Percentiles rank a stretch among this genome's conserved stretches.
Conservation (phyloP, 2,329 filamentous ascomycete species). For the Clarireedia sp. region DNA sequence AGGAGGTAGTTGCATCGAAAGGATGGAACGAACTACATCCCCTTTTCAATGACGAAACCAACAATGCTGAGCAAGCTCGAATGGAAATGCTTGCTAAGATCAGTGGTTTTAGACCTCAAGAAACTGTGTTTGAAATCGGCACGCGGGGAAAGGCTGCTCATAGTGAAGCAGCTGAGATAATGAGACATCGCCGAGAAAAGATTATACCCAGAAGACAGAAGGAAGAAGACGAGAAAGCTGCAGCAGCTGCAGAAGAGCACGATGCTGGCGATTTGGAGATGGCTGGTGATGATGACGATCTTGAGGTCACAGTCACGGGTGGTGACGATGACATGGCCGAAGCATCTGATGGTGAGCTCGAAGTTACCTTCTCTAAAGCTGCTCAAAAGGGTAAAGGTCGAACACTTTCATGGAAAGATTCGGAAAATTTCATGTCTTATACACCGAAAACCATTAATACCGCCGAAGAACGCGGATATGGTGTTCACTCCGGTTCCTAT, state of each 20-base stretch:
- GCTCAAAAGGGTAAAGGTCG: conserved; percentile 44
- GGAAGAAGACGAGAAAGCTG: conserved; percentile 35
- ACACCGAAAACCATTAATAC: conserved; percentile 71
- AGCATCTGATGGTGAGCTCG: conserved; percentile 55
- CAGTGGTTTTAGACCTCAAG: conserved; percentile 77
- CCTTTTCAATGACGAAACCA: conserved; percentile 66
- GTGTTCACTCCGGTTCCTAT: conserved; percentile 72
- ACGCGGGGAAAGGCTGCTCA: conserved; percentile 57
- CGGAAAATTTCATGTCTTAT: conserved; percentile 95
- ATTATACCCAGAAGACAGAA: conserved; percentile 49
- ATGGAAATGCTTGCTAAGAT: conserved; percentile 84
- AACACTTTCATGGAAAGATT: conserved; percentile 65
- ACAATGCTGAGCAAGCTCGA: conserved; percentile 60
- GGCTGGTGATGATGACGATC: conserved; percentile 31
- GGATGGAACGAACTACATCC: conserved; percentile 70
- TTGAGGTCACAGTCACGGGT: conserved; percentile 29
- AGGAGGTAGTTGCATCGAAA: conserved; percentile 63
- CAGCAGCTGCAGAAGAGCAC: conserved; percentile 20
- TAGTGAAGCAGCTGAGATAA: conserved; percentile 63
- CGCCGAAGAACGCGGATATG: conserved; percentile 86
- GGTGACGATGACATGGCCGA: conserved; percentile 44
- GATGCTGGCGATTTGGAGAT: conserved; percentile 24
- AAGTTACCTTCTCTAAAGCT: conserved; percentile 62
- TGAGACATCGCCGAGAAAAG: conserved; percentile 63
- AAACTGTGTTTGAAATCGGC: conserved; percentile 95